Evolutionary conservation across 192 early-diverging fungal species (phyloP).

Genomic region (Podila epigama): DNA sequence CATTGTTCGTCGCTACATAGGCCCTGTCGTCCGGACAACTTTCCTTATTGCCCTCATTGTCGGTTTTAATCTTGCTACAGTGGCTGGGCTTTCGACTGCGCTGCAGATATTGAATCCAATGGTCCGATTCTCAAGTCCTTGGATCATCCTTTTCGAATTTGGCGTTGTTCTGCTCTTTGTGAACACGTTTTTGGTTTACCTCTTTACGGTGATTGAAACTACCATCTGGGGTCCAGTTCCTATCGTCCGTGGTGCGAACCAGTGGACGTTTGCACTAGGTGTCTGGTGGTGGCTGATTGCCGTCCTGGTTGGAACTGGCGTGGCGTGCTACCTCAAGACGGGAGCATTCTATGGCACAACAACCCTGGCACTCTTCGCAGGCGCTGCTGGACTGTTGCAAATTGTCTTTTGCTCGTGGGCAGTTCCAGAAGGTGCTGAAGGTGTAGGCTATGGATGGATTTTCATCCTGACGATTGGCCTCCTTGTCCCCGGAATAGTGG

Average conservation of each 20-base stretch:
- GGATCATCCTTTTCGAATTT: slow-evolving; percentile 19
- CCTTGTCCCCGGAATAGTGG: slow-evolving; percentile 6
- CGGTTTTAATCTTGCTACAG: slow-evolving; percentile 3
- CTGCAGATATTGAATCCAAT: slow-evolving; percentile 4
- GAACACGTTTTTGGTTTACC: slow-evolving; percentile 23
- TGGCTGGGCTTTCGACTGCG: slow-evolving; percentile 5
- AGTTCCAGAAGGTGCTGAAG: not conserved
- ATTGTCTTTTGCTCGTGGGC: slow-evolving; percentile 6
- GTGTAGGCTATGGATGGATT: slow-evolving; percentile 11
- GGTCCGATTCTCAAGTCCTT: slow-evolving; percentile 18
- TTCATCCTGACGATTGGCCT: slow-evolving; percentile 7
- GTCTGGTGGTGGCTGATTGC: slow-evolving; percentile 40
- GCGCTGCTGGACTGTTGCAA: slow-evolving; percentile 27
- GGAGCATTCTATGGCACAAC: slow-evolving; percentile 33
- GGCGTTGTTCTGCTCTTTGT: slow-evolving; percentile 6
- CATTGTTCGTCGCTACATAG: not conserved
- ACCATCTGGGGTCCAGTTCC: slow-evolving; percentile 18
- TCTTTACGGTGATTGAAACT: slow-evolving; percentile 13
- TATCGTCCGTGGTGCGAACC: not conserved
- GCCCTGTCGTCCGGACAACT: not conserved
- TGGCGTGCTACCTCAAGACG: slow-evolving; percentile 18
- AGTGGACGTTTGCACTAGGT: slow-evolving; percentile 40
- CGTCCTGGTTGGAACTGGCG: slow-evolving; percentile 11
- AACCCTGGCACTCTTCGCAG: slow-evolving; percentile 9
- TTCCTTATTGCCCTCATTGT: slow-evolving; percentile 13